Percentiles rank a stretch among this genome's conserved stretches.
These are phyloP conservation scores for Erysiphe pulchra DNA, from an alignment of 2,329 filamentous ascomycete genomes.

Conservation along the genomic window DNA sequence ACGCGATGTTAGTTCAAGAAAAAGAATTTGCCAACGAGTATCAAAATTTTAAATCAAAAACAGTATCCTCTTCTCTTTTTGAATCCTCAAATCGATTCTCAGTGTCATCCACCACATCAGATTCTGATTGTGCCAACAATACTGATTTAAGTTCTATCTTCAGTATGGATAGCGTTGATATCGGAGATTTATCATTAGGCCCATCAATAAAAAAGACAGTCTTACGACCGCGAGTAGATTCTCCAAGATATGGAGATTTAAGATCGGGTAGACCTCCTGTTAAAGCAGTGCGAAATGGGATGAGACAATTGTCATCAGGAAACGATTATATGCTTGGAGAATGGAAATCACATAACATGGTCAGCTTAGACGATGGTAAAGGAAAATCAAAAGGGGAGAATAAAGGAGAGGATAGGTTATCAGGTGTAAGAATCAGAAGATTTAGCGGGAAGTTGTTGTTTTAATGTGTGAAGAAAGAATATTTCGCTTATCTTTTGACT, in stretches of 20 bases:
- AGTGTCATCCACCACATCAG: not conserved
- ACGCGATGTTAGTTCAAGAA: constrained; percentile 14
- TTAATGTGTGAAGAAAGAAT: not conserved
- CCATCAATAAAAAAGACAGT: constrained; percentile 19
- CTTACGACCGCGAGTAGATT: not conserved
- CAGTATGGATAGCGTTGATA: constrained; percentile 20
- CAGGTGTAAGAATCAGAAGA: constrained; percentile 16
- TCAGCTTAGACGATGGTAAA: constrained; percentile 33
- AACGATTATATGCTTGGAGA: constrained; percentile 20
- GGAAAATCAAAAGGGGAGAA: constrained; percentile 53
- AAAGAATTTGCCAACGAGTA: constrained; percentile 16
- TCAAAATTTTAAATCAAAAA: constrained; percentile 28
- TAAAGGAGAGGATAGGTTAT: constrained; percentile 6
- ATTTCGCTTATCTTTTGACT: too few relatives aligned
- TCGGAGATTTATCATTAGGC: not conserved
- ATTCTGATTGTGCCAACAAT: not conserved
- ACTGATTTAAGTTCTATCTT: constrained; percentile 1
- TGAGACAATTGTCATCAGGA: constrained; percentile 29
- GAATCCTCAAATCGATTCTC: not conserved
- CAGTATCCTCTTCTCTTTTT: constrained; percentile 8
- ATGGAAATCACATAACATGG: not conserved
- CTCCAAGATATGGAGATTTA: constrained; percentile 25
- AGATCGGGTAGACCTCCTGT: constrained; percentile 26
- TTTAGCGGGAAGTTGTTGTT: constrained; percentile 10
- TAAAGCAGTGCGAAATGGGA: constrained; percentile 17